phyloP scores from a whole-genome alignment of 441 rosid species.

The Geranium incanum region DNA sequence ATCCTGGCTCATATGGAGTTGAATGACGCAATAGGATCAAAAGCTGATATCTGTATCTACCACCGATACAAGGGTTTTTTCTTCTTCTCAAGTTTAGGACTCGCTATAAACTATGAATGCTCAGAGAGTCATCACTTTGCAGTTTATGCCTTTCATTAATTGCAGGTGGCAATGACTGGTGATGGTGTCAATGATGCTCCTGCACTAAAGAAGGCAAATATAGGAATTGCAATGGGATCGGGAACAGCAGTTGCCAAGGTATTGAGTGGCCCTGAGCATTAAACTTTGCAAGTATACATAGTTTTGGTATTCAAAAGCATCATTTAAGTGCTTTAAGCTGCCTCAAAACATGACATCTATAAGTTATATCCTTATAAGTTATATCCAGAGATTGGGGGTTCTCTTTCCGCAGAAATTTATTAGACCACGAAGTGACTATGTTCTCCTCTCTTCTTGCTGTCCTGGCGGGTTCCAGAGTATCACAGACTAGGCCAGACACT shows the following conservation, averaged over 20 bases:
- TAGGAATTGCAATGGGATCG: conserved; percentile 99
- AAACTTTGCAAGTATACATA: not conserved
- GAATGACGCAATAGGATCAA: not conserved
- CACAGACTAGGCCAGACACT: no score
- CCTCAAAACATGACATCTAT: not conserved
- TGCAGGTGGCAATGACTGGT: conserved; percentile 99
- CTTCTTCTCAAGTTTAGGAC: not conserved
- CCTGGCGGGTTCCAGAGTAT: no score
- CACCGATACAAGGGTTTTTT: not conserved
- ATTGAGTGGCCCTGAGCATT: conserved; percentile 17
- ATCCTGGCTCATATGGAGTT: not conserved
- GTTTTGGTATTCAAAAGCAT: not conserved
- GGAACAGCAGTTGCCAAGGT: conserved; percentile 99
- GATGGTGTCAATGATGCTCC: conserved; percentile 99
- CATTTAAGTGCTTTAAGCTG: not conserved
- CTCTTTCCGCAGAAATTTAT: no score
- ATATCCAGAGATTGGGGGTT: no score
- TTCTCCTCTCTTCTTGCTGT: no score
- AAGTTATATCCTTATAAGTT: not conserved
- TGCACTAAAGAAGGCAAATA: conserved; percentile 93
- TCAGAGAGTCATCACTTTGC: not conserved
- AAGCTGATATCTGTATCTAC: not conserved
- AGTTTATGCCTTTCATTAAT: not conserved
- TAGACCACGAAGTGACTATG: no score
- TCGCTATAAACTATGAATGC: not conserved